phyloP scores from a whole-genome alignment of 164 flowering plant species.

The Stephania japonica region DNA sequence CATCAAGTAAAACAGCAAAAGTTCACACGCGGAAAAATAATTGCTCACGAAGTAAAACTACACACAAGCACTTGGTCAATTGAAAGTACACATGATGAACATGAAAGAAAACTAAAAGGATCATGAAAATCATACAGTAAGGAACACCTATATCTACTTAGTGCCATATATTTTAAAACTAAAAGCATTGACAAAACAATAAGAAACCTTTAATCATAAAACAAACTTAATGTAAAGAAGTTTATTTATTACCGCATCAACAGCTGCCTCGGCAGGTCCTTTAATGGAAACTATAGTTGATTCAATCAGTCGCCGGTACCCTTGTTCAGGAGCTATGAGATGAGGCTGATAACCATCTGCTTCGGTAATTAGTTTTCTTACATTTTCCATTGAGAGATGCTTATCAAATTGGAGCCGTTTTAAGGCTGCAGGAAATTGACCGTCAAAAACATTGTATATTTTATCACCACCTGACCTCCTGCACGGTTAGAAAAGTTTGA shows the following conservation, averaged over 20 bases:
- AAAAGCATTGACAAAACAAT: not conserved
- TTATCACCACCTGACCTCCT: slow-evolving; percentile 87
- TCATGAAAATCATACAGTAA: too few species aligned
- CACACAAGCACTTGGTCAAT: too few species aligned
- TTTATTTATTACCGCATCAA: slow-evolving; percentile 57
- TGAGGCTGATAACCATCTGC: slow-evolving; percentile 92
- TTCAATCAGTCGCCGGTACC: slow-evolving; percentile 91
- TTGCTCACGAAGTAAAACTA: not conserved
- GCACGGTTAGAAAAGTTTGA: slow-evolving; percentile 13
- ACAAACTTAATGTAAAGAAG: not conserved
- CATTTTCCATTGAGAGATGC: slow-evolving; percentile 82
- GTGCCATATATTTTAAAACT: too few species aligned
- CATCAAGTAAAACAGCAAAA: not conserved
- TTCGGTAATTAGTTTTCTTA: slow-evolving; percentile 65
- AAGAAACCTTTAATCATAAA: not conserved
- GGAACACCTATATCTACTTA: too few species aligned
- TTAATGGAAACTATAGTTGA: slow-evolving; percentile 65
- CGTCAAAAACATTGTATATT: slow-evolving; percentile 67
- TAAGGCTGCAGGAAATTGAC: slow-evolving; percentile 80
- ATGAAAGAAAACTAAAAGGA: too few species aligned
- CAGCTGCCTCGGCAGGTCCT: slow-evolving; percentile 94
- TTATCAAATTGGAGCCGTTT: slow-evolving; percentile 77
- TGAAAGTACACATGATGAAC: too few species aligned
- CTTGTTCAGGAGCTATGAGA: slow-evolving; percentile 82
- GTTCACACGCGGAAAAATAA: not conserved